phyloP scores from a whole-genome alignment of 2,329 filamentous ascomycete species.

The Fusarium buxicola region DNA sequence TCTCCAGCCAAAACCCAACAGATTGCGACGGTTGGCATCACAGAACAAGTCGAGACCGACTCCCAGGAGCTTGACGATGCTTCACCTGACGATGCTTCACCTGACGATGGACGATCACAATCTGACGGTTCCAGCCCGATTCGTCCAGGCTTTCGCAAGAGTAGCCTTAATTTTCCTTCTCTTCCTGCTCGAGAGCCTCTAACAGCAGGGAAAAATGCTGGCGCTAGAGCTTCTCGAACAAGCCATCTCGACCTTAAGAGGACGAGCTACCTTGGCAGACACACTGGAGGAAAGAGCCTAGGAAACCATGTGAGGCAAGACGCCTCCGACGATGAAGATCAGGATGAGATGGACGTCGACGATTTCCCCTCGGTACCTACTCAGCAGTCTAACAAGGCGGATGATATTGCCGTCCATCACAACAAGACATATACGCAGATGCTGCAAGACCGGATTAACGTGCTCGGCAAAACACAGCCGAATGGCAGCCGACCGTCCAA shows the following conservation, averaged over 20 bases:
- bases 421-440: constrained; percentile 94
- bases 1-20: constrained; percentile 51
- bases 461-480: constrained; percentile 69
- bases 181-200: constrained; percentile 91
- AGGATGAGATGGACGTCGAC: constrained; percentile 66
- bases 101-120: constrained; percentile 67
- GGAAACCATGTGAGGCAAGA: constrained; percentile 62
- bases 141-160: constrained; percentile 85
- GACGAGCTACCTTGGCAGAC: constrained; percentile 78
- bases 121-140: constrained; percentile 81
- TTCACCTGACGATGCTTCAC: constrained; percentile 19
- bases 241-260: constrained; percentile 82
- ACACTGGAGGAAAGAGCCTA: constrained; percentile 79
- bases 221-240: constrained; percentile 76
- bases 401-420: constrained; percentile 61
- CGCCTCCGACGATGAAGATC: constrained; percentile 57
- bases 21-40: constrained; percentile 2
- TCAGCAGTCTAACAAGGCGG: constrained; percentile 56
- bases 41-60: constrained; percentile 27
- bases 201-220: constrained; percentile 84
- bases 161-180: constrained; percentile 93
- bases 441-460: constrained; percentile 91
- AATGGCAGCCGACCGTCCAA: constrained; percentile 61
- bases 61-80: constrained; percentile 18
- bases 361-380: constrained; percentile 53